Evolutionary conservation across 1,284 basidiomycete species (phyloP).

Genomic region (Trametes hirsuta): DNA sequence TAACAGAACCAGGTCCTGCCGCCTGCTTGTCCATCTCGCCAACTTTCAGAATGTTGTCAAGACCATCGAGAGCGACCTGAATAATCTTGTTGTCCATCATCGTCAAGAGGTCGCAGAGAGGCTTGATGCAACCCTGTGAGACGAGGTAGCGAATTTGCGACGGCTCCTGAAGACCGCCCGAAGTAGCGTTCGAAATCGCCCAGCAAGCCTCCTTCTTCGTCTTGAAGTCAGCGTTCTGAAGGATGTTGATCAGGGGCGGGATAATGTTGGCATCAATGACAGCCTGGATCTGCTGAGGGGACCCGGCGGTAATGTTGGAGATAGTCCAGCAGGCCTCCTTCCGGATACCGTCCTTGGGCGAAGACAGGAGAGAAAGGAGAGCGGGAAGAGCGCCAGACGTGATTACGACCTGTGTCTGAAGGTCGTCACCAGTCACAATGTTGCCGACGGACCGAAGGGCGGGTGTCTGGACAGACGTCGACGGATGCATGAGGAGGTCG

Average conservation of each 20-base stretch:
- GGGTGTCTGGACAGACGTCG: slow-evolving; percentile 98
- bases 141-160: slow-evolving; percentile 98
- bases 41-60: slow-evolving; percentile 99
- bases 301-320: slow-evolving; percentile 98
- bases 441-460: slow-evolving; percentile 98
- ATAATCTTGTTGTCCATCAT: slow-evolving; percentile 99
- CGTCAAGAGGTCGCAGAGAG: slow-evolving; percentile 92
- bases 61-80: slow-evolving; percentile 94
- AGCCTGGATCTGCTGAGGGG: slow-evolving; percentile 94
- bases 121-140: slow-evolving; percentile 97
- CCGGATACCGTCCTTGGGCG: slow-evolving; percentile 94
- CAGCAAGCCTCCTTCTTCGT: slow-evolving; percentile 99
- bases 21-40: slow-evolving; percentile 95
- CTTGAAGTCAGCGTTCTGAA: slow-evolving; percentile 98
- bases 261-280: slow-evolving; percentile 91
- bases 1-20: slow-evolving; percentile 82
- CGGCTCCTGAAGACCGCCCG: slow-evolving; percentile 96
- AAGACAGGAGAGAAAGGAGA: slow-evolving; percentile 89
- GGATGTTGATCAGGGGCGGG: slow-evolving; percentile 97
- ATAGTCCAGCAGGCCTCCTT: slow-evolving; percentile 99
- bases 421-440: slow-evolving; percentile 98
- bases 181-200: slow-evolving; percentile 99
- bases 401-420: slow-evolving; percentile 98
- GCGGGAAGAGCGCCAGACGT: slow-evolving; percentile 95
- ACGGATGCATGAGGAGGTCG: slow-evolving; percentile 96